These are phyloP conservation scores for Epichloe sp. DNA, from an alignment of 2,329 filamentous ascomycete species.

Conservation along the genomic window DNA sequence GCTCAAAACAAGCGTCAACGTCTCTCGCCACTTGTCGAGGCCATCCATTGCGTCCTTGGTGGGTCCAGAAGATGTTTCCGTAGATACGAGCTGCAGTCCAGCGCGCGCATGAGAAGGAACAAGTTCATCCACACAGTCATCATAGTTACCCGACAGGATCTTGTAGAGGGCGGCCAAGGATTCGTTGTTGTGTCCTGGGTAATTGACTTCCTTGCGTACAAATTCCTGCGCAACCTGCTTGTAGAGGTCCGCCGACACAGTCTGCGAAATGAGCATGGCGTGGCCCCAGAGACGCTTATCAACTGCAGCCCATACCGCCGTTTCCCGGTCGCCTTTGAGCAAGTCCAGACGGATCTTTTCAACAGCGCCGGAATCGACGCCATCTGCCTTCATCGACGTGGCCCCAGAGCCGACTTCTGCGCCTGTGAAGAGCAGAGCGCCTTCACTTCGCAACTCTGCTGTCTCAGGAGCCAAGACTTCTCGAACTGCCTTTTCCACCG, in stretches of 20 bases:
- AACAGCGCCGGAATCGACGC: constrained; percentile 54
- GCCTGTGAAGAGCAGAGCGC: constrained; percentile 12
- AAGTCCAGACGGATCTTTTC: constrained; percentile 62
- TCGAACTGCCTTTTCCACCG: constrained; percentile 62
- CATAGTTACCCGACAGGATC: constrained; percentile 82
- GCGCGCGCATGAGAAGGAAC: constrained; percentile 86
- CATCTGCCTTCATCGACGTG: constrained; percentile 42
- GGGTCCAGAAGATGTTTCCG: constrained; percentile 44
- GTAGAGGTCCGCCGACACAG: constrained; percentile 70
- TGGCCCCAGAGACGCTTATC: constrained; percentile 95
- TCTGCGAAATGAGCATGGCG: constrained; percentile 76
- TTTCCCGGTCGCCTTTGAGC: constrained; percentile 70
- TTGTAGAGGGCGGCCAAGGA: constrained; percentile 86
- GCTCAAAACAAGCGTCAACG: constrained; percentile 69
- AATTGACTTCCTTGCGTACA: constrained; percentile 85
- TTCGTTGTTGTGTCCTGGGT: constrained; percentile 65
- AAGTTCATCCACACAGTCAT: constrained; percentile 90
- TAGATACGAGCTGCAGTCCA: constrained; percentile 81
- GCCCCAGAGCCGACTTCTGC: constrained; percentile 14
- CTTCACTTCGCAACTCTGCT: neutral
- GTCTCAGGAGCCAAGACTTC: constrained; percentile 54
- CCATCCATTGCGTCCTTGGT: constrained; percentile 68
- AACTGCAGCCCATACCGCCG: constrained; percentile 84
- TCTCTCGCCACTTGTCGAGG: constrained; percentile 89
- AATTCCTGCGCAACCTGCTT: constrained; percentile 93